Evolutionary conservation across 2,329 filamentous ascomycete species (phyloP), one percentile per base, ranked within the genome.

Genomic region (Diplodia mutila): DNA sequence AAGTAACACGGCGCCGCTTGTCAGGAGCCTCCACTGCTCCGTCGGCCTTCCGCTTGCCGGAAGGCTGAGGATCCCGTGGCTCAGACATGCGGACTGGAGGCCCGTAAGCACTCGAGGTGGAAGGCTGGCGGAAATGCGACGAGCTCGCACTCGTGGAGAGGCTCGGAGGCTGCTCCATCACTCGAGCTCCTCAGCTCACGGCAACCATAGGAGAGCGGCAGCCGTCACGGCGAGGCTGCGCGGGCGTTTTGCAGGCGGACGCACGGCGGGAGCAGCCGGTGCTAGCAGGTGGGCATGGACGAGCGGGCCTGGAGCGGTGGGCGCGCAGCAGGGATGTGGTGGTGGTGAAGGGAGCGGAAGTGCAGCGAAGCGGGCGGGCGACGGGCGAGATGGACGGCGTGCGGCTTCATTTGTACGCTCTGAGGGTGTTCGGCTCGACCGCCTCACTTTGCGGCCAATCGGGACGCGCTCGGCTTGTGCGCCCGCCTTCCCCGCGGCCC

Each of bases 21-120:
- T 74, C 73, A 37, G 69, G 72, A 61, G 68, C 61, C 37, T 71
- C 67, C 57, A 63, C 68, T 42, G 63, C 25, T 14, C 72, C 71
- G 37, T 76, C 74, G 51, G 77, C 75, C 71, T 79, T 79, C 74
- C 77, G 78, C 74, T 80, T 79, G 49, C 66, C 66, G 27, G 53
- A n/a, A 21, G 39, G 18, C 46, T 61, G 57, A 34, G 39, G 18
- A 12, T 42, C 25, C 4, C 25, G 23, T n/a, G 34, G 14, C 6
- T 52, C 49, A 48, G 9, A 23, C n/a, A 16, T 21, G 59, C 59
- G 61, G 29, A 29, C 29, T 2, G 32, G 21, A 14, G 34, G 61
- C 49, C 21, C 27, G 42, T 32, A 27, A 21, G 42, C 59, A 21
- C 27, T 51, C 49, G 64, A 46, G 48, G 55, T 16, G 6, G 54